Evolutionary conservation across 2,329 filamentous ascomycete genomes (phyloP).

Genomic region (Ceratocystis colombiana): DNA sequence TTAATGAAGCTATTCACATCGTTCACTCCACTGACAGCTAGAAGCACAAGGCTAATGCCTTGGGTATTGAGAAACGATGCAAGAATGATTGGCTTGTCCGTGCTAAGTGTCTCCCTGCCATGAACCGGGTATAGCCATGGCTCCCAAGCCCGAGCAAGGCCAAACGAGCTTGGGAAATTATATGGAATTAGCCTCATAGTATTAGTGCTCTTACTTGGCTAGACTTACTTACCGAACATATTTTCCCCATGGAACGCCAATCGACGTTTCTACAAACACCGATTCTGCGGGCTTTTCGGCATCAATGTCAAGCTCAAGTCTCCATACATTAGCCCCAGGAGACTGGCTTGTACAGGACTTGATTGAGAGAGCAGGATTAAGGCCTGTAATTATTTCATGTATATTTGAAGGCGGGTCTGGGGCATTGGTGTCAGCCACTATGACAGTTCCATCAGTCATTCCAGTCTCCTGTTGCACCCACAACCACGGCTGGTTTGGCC

Average conservation of each 20-base stretch:
- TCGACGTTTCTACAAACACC: constrained; percentile 42
- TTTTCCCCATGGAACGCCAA: constrained; percentile 54
- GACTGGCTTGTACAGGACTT: constrained; percentile 52
- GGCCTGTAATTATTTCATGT: constrained; percentile 45
- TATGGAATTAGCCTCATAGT: background rate
- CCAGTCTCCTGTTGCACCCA: constrained; percentile 60
- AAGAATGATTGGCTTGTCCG: constrained; percentile 69
- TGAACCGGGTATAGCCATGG: constrained; percentile 88
- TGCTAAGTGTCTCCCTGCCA: constrained; percentile 53
- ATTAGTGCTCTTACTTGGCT: background rate
- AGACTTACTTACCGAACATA: constrained; percentile 41
- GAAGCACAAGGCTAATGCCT: constrained; percentile 64
- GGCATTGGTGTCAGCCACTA: constrained; percentile 37
- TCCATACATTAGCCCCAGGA: constrained; percentile 60
- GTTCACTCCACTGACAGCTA: constrained; percentile 65
- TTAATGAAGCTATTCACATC: constrained; percentile 61
- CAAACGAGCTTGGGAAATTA: constrained; percentile 55
- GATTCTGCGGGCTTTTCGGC: constrained; percentile 50
- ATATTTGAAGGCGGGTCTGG: constrained; percentile 36
- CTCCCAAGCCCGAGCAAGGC: constrained; percentile 65
- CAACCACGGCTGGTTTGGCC: constrained; percentile 48
- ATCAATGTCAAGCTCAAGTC: constrained; percentile 48
- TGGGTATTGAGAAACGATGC: constrained; percentile 64
- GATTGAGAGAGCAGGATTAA: constrained; percentile 48
- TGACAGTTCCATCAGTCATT: constrained; percentile 51